Conservation (phyloP, 2,329 filamentous ascomycete species). For the Trichophyton benhamiae region DNA sequence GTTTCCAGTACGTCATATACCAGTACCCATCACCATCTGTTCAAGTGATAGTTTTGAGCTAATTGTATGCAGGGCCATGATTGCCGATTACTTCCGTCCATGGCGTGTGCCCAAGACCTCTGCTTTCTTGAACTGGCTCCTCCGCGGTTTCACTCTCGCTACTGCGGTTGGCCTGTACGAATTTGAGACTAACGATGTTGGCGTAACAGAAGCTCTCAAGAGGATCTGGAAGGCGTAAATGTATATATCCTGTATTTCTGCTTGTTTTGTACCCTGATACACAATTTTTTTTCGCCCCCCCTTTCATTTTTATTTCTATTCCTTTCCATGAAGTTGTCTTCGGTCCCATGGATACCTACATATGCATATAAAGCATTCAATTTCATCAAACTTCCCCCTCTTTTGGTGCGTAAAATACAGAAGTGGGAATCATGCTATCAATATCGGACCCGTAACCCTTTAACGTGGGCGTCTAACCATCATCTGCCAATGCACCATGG, state of each 20-base stretch:
- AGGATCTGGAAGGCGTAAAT: constrained; percentile 67
- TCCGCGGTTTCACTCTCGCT: constrained; percentile 65
- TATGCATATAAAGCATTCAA: constrained; percentile 3
- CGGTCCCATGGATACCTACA: background rate
- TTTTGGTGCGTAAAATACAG: background rate
- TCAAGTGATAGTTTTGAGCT: background rate
- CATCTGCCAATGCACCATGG: background rate
- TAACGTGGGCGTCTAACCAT: background rate
- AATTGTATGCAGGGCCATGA: constrained; percentile 42
- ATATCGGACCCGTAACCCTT: background rate
- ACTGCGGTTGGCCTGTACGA: constrained; percentile 88
- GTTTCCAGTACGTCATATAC: constrained; percentile 57
- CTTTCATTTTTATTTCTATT: background rate
- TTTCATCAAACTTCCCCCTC: background rate
- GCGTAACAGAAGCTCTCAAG: constrained; percentile 78
- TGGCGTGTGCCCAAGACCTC: constrained; percentile 55
- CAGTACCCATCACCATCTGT: background rate
- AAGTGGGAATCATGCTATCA: background rate
- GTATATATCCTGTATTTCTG: constrained; percentile 12
- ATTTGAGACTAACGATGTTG: constrained; percentile 98
- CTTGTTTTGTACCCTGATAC: background rate
- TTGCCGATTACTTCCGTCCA: constrained; percentile 82
- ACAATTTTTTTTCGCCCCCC: background rate
- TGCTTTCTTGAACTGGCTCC: constrained; percentile 59
- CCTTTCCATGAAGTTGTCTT: background rate